These are phyloP conservation scores for Thuidium tamariscinum DNA, from an alignment of 225 moss, liverwort and hornwort species.

Conservation along the genomic window DNA sequence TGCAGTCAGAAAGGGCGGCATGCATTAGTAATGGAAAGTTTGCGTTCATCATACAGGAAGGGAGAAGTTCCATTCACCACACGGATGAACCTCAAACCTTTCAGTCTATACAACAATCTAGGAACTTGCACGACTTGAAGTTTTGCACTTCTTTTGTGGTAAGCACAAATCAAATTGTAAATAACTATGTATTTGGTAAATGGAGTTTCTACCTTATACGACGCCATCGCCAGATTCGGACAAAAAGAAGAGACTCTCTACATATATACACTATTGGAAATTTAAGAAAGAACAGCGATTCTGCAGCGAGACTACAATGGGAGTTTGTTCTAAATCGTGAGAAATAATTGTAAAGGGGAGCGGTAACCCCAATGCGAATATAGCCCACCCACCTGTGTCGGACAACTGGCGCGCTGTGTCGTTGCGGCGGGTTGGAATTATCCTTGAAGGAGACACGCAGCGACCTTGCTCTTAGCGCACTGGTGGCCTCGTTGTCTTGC, in stretches of 20 bases:
- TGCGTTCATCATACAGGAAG: not conserved
- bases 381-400: not conserved
- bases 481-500: not conserved
- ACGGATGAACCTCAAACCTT: not conserved
- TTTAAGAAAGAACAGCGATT: not conserved
- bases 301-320: not conserved
- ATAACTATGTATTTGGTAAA: not conserved
- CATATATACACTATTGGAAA: not conserved
- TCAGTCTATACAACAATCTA: not conserved
- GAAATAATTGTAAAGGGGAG: not conserved
- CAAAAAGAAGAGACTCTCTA: not conserved
- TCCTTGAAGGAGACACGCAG: slow-evolving; percentile 21
- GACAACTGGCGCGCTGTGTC: not conserved
- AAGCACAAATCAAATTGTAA: not conserved
- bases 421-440: not conserved
- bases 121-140: not conserved
- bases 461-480: not conserved
- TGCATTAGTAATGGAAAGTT: not conserved
- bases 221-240: not conserved
- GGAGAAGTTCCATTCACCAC: not conserved
- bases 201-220: not conserved
- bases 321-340: not conserved
- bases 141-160: not conserved
- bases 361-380: no score
- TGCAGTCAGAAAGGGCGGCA: not conserved